Base-by-base conservation (phyloP, 345 rosid genomes). In the Isatis tinctoria region DNA sequence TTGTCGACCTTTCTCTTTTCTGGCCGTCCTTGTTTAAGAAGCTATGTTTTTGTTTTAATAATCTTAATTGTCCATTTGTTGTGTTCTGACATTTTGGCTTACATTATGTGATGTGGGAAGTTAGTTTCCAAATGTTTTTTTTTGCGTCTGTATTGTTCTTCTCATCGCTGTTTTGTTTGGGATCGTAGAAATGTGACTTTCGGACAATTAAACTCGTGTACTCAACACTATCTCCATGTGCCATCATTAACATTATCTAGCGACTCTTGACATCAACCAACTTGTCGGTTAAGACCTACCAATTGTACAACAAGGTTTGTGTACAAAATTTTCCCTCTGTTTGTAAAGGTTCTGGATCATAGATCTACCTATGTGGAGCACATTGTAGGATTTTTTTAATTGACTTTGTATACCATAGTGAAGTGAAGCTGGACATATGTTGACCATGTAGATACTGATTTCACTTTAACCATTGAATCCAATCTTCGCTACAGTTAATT, bases 41-140 rank as follows among this genome's bases (percentile, higher is more conserved):
- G 27, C 53, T 63, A 37, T 63, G 67, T 56, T 76, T 53, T 35
- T 20, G 22, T 70, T 47, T 76, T 5, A 76, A 64, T 70, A 69
- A 76, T 44, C 59, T 36, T 11, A 24, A 33, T 41, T 60, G 28
- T 30, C 56, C 56, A 51, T 32, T 60, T 75, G 79, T 51, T 75
- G 57, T 60, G 63, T 53, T 69, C 13, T 44, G 71, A 70, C 71
- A 70, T 69, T 69, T 62, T 76, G 70, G 79, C 48, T 22, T 61
- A 8, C 35, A 39, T 36, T 63, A 56, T 69, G 71, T 69, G 59
- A 30, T 51, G 20, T 61, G 35, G 49, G 40, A 69, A 22, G 56
- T 61, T 75, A 52, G 69, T 69, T 53, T 45, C 17, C 10, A 52
- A 60, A 5, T 62, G 65, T 76, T 10, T 22, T 22, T 76, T 10